Conservation (phyloP, 352 stramenopile species). For the Elongisporangium anandrum region DNA sequence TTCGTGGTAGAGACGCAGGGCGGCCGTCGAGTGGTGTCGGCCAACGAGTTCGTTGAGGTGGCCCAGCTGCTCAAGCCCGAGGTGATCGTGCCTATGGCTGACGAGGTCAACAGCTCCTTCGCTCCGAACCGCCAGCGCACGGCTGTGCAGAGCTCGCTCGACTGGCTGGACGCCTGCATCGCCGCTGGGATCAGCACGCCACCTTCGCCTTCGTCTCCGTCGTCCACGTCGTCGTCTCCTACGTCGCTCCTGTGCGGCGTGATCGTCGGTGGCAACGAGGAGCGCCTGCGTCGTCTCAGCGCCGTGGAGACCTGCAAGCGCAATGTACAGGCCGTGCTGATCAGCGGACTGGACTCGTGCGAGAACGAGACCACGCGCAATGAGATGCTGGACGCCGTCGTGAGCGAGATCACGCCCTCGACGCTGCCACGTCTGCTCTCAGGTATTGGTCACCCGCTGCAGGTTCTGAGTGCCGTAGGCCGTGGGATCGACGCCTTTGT, state of each 20-base stretch:
- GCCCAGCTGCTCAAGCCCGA: slow-evolving; percentile 42
- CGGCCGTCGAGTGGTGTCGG: slow-evolving; percentile 38
- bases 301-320: slow-evolving; percentile 63
- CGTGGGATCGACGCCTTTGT: slow-evolving; percentile 66
- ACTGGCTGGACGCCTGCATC: slow-evolving; percentile 71
- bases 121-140: slow-evolving; percentile 62
- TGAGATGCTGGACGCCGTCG: slow-evolving; percentile 37
- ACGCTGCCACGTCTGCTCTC: slow-evolving; percentile 55
- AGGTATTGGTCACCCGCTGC: slow-evolving; percentile 59
- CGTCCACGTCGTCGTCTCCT: slow-evolving; percentile 9
- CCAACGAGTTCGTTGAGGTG: slow-evolving; percentile 57
- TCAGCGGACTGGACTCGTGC: slow-evolving; percentile 56
- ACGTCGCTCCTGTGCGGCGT: slow-evolving; percentile 45
- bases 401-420: slow-evolving; percentile 26
- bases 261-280: slow-evolving; percentile 60
- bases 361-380: slow-evolving; percentile 28
- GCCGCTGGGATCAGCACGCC: neutral
- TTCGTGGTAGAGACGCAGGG: slow-evolving; percentile 58
- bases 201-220: neutral
- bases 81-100: slow-evolving; percentile 59
- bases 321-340: slow-evolving; percentile 55
- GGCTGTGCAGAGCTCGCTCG: slow-evolving; percentile 55
- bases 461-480: slow-evolving; percentile 47
- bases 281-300: slow-evolving; percentile 42
- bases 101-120: slow-evolving; percentile 55